Evolutionary conservation across 1,284 basidiomycete genomes (phyloP).

Genomic region (Ustilago shanxiensis): DNA sequence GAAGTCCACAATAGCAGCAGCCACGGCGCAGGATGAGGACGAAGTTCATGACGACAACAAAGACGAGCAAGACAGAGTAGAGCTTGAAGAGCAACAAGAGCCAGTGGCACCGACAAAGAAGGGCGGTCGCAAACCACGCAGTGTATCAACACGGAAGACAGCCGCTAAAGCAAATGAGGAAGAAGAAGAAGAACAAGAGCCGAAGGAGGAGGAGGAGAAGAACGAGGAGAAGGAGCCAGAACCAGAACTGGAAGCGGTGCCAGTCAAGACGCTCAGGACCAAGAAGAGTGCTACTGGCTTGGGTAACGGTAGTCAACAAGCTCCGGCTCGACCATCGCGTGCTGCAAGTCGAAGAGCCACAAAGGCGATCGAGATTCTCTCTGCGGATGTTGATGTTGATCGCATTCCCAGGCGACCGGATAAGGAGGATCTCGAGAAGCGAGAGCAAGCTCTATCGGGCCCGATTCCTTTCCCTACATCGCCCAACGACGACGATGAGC

Average conservation of each 20-base stretch:
- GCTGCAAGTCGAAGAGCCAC: slow-evolving; percentile 47
- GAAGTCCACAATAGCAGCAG: slow-evolving; percentile 9
- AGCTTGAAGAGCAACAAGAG: slow-evolving; percentile 16
- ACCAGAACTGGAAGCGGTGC: slow-evolving; percentile 10
- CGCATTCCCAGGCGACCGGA: slow-evolving; percentile 35
- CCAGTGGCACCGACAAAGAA: slow-evolving; percentile 18
- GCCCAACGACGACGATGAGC: slow-evolving; percentile 6
- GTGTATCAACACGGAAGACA: slow-evolving; percentile 27
- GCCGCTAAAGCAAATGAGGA: slow-evolving; percentile 16
- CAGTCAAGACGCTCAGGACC: slow-evolving; percentile 22
- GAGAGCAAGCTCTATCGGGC: slow-evolving; percentile 33
- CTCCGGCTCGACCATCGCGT: slow-evolving; percentile 24
- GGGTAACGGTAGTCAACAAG: slow-evolving; percentile 24
- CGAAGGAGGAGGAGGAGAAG: slow-evolving; percentile 11
- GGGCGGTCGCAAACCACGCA: slow-evolving; percentile 30
- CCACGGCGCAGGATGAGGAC: slow-evolving; percentile 13
- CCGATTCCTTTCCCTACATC: slow-evolving; percentile 34
- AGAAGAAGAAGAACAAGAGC: slow-evolving; percentile 14
- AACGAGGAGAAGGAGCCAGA: slow-evolving; percentile 1
- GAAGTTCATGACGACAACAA: neutral
- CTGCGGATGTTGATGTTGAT: slow-evolving; percentile 39
- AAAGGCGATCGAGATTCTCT: slow-evolving; percentile 35
- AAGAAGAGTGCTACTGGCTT: slow-evolving; percentile 37
- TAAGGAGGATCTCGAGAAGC: slow-evolving; percentile 30
- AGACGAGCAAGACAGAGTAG: neutral